Evolutionary conservation across 257 asterid species (phyloP), one percentile per base, ranked within the genome.

Genomic region (Leptodermis oblonga): DNA sequence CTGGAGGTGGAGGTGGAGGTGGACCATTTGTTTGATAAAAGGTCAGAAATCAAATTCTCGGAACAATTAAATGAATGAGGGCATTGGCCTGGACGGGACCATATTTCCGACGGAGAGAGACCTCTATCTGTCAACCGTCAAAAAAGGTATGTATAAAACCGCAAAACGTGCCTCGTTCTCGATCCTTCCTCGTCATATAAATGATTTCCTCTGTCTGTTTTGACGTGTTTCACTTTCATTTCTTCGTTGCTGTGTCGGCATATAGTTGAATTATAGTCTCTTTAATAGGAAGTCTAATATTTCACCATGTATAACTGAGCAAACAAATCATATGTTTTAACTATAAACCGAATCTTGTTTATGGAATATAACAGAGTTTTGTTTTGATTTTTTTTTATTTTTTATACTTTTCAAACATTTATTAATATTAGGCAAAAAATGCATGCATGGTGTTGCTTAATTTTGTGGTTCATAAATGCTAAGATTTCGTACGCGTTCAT

Each of bases 121-220:
- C 55, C n/a, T n/a, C n/a, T n/a, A 39, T 30, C 41, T 30, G 41
- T 59, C 36, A 63, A 28, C 39, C 31, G 39, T 65, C 23, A 49
- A 49, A 65, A 30, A 28, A 15, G 70, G 34, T 10, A 9, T 48
- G 18, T n/a, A 45, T 22, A 31, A 18, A 49, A 17, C 42, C 43
- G 7, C 45, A 43, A 67, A 22, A 67, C 70, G 70, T 49, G 70
- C 49, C n/a, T 67, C 60, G 48, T 20, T 67, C 48, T 48, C 13
- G 34, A 67, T 67, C 70, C 22, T 31, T 31, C 37, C 26, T 25
- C 69, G 4, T 64, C 53, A 23, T 31, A 49, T 13, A 5, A 18
- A 20, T 25, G n/a, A 25, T 20, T 4, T 22, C 18, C 55, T 6
- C n/a, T 12, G 18, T 49, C 55, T 49, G 55, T 4, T 4, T 7